Base-by-base conservation (phyloP, 1,139 yeast genomes). In the Hanseniaspora uvarum region DNA sequence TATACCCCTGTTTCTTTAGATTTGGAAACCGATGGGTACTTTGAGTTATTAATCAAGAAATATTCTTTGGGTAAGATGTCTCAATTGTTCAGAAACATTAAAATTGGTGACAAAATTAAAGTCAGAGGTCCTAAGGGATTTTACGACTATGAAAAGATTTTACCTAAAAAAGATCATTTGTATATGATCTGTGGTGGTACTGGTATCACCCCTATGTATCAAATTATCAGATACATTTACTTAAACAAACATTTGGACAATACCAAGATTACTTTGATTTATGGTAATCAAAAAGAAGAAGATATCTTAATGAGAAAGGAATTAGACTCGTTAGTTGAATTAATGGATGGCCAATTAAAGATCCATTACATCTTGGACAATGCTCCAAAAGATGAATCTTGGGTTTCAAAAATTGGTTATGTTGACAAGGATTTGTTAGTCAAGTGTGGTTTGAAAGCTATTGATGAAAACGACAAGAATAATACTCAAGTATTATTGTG, bases 121-220 rank as follows among this genome's bases (percentile, higher is more conserved):
- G 84, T 86, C 39, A 79, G 88, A 64, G 98, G 98, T 30, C 98
- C 98, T 63, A 87, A 87, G 72, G 98, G 98, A 7, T 81, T 82
- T 63, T 89, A 87, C 75, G 78, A 81, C 58, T 89, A 89, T 72
- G 75, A 80, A 55, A 87, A 94, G 61, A 87, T 87, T 68, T 83
- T 85, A 78, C 83, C 80, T 59, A 73, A 78, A 57, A 48, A 44
- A 31, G 50, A 53, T 7, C 76, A 78, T 55, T 56, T 62, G 39
- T 16, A 33, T 56, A 88, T 92, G 88, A 81, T 92, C 61, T 95
- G 96, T 43, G 69, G 69, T 53, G 98, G 98, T 65, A 85, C 95
- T 46, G 96, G 95, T 62, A 85, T 88, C 64, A 85, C 96, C 33
- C 97, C 97, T 62, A 86, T 89, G 81, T 85, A 81, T 70, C 96